Evolutionary conservation across 148 eudicot genomes (phyloP).

Genomic region (Talinum fruticosum): DNA sequence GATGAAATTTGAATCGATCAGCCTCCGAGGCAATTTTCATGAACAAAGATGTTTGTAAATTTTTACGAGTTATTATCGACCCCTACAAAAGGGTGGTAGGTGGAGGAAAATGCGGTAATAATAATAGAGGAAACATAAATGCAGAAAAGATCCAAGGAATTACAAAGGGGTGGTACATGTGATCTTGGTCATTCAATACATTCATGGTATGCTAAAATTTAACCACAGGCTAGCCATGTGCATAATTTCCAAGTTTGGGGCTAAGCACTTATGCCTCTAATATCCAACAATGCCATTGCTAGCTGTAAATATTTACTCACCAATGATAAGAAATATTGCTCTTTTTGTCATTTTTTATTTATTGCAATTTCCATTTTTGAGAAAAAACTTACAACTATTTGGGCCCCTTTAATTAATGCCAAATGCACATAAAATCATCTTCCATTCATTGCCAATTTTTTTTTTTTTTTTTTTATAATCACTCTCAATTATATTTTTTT

Average conservation of each 20-base stretch:
- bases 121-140: no score
- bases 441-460: no score
- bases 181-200: background rate
- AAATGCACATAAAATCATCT: no score
- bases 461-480: no score
- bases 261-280: conserved; percentile 2
- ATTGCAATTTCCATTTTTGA: background rate
- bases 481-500: no score
- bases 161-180: background rate
- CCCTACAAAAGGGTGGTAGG: background rate
- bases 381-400: background rate
- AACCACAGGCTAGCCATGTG: background rate
- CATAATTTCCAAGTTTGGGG: background rate
- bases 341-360: background rate
- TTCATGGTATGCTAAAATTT: background rate
- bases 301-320: background rate
- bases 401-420: no score
- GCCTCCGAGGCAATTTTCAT: no score
- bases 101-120: background rate
- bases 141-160: background rate
- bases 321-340: background rate
- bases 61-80: background rate
- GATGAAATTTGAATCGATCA: no score
- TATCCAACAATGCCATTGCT: background rate
- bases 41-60: background rate